Conservation (phyloP, 768 basidiomycete species). For the Chalciporus piperatus region DNA sequence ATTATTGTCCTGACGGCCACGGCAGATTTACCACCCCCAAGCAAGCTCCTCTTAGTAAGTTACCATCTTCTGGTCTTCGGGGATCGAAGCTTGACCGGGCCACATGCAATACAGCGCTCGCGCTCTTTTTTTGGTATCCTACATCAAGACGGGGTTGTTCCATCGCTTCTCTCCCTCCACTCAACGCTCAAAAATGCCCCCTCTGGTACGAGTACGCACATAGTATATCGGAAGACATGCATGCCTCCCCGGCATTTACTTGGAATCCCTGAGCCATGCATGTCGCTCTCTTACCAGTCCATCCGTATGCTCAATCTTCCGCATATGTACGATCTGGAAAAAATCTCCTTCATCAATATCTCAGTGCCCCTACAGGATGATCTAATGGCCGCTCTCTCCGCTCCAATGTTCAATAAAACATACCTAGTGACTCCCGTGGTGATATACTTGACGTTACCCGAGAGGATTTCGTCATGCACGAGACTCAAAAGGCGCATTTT, state of each 20-base stretch:
- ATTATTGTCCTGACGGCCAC: slow-evolving; percentile 29
- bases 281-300: too few relatives aligned
- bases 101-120: slow-evolving; percentile 26
- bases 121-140: slow-evolving; percentile 36
- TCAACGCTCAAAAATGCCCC: slow-evolving; percentile 6
- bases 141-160: slow-evolving; percentile 41
- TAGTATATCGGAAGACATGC: slow-evolving; percentile 42
- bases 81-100: slow-evolving; percentile 4
- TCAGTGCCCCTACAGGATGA: slow-evolving; percentile 22
- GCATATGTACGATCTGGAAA: slow-evolving; percentile 20
- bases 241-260: slow-evolving; percentile 39
- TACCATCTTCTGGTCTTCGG: background rate
- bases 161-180: slow-evolving; percentile 23
- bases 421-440: slow-evolving; percentile 34
- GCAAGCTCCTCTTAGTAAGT: slow-evolving; percentile 34
- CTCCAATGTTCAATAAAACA: background rate
- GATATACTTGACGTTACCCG: slow-evolving; percentile 20
- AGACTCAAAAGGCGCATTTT: slow-evolving; percentile 23
- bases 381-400: background rate
- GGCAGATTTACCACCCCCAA: slow-evolving; percentile 22
- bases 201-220: slow-evolving; percentile 4
- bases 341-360: slow-evolving; percentile 27
- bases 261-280: slow-evolving; percentile 8
- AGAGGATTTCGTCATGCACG: slow-evolving; percentile 9
- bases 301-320: background rate